These are phyloP conservation scores for Hyaloperonospora arabidopsidis DNA, from an alignment of 352 stramenopile genomes.

Conservation along the genomic window DNA sequence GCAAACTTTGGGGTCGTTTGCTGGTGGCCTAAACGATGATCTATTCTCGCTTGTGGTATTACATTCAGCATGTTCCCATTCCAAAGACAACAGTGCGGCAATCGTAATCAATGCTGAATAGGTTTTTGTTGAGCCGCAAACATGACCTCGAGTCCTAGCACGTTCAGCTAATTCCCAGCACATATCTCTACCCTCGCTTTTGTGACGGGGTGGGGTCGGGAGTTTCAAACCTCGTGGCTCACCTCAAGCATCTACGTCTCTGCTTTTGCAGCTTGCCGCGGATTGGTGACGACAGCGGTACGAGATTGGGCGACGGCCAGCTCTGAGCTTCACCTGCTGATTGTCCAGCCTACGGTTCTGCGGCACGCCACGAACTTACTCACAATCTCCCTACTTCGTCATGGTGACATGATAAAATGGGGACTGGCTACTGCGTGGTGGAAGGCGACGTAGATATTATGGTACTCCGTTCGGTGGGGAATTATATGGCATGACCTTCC, in stretches of 20 bases:
- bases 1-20: conserved; percentile 1
- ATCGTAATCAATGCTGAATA: background rate
- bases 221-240: background rate
- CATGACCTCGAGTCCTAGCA: background rate
- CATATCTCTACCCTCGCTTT: background rate
- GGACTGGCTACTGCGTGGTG: too few species aligned
- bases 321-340: background rate
- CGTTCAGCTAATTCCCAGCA: background rate
- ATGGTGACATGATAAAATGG: too few species aligned
- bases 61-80: background rate
- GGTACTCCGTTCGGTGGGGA: too few species aligned
- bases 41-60: conserved; percentile 1
- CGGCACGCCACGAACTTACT: background rate
- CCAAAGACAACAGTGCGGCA: background rate
- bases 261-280: background rate
- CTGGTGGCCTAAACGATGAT: conserved; percentile 7
- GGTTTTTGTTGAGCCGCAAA: background rate
- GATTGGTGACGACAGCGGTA: background rate
- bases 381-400: too few species aligned
- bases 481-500: too few species aligned
- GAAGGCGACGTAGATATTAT: too few species aligned
- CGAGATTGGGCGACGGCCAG: background rate
- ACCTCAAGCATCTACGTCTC: background rate
- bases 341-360: background rate
- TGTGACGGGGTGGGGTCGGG: background rate